Evolutionary conservation across 768 basidiomycete species (phyloP).

Genomic region (Rubroboletus pulcherrimus): DNA sequence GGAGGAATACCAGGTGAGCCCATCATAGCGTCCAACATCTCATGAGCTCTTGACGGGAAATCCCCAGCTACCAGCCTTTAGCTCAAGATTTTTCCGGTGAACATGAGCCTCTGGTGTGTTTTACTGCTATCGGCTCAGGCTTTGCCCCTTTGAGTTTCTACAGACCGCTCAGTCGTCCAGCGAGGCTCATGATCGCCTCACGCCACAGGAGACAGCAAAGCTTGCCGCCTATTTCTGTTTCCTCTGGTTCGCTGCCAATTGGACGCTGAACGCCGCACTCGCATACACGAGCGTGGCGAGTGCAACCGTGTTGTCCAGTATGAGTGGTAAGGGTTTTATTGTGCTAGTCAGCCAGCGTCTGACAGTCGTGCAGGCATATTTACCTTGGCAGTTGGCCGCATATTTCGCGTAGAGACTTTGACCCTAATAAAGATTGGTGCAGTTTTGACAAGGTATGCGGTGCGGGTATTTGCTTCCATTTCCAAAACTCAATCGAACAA

Average conservation of each 20-base stretch:
- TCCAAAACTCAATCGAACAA: slow-evolving; percentile 28
- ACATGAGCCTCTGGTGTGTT: slow-evolving; percentile 20
- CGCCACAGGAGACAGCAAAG: slow-evolving; percentile 64
- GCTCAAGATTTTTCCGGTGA: slow-evolving; percentile 11
- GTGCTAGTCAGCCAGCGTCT: neutral
- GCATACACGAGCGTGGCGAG: slow-evolving; percentile 92
- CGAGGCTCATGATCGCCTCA: slow-evolving; percentile 41
- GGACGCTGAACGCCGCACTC: slow-evolving; percentile 80
- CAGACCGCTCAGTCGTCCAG: slow-evolving; percentile 9
- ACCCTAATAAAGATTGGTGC: slow-evolving; percentile 70
- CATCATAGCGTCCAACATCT: neutral
- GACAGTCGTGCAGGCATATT: slow-evolving; percentile 69
- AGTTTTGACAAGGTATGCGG: slow-evolving; percentile 69
- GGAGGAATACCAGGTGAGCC: slow-evolving; percentile 11
- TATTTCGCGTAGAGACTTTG: slow-evolving; percentile 78
- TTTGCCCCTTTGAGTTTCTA: neutral
- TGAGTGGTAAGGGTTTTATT: slow-evolving; percentile 61
- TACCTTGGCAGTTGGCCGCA: slow-evolving; percentile 77
- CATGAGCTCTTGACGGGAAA: neutral
- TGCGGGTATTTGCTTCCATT: neutral
- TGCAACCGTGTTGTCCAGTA: slow-evolving; percentile 83
- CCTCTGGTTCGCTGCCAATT: slow-evolving; percentile 94
- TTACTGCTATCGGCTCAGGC: neutral
- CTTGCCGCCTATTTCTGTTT: slow-evolving; percentile 81
- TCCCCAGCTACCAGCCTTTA: slow-evolving; percentile 25